Percentiles rank a stretch among this genome's conserved stretches.
These are phyloP conservation scores for Fusarium sp. DNA, from an alignment of 2,329 filamentous ascomycete genomes.

Conservation along the genomic window DNA sequence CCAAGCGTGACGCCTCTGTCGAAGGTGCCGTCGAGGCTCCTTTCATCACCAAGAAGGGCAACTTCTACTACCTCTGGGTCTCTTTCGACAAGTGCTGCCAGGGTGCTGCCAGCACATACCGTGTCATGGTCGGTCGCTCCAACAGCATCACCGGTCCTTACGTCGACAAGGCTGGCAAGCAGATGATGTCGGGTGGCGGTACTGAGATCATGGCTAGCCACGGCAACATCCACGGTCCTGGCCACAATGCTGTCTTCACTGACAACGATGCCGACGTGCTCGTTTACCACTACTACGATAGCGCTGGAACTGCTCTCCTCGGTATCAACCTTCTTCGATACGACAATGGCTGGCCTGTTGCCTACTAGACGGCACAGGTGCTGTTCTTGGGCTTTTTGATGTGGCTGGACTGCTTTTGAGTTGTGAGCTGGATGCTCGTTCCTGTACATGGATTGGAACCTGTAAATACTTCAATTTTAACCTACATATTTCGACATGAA, in stretches of 20 bases:
- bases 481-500: background rate
- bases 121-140: constrained; percentile 51
- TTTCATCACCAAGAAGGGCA: constrained; percentile 46
- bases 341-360: constrained; percentile 48
- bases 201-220: constrained; percentile 49
- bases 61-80: constrained; percentile 51
- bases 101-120: constrained; percentile 49
- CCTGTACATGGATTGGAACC: constrained; percentile 10
- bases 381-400: background rate
- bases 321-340: constrained; percentile 50
- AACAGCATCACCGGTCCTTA: constrained; percentile 47
- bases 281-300: constrained; percentile 50
- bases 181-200: constrained; percentile 48
- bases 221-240: constrained; percentile 48
- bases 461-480: constrained; percentile 15
- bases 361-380: constrained; percentile 35
- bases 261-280: constrained; percentile 50
- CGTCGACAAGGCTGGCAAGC: constrained; percentile 43
- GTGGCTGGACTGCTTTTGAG: background rate
- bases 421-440: background rate
- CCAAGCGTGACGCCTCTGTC: constrained; percentile 25
- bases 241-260: constrained; percentile 49
- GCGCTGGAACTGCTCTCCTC: constrained; percentile 41
- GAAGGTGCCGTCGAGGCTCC: constrained; percentile 48
- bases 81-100: constrained; percentile 50